A percentile compares a stretch with the other conserved stretches of the same genome.
Conservation (phyloP, 257 asterid genomes). For the Petrea volubilis region DNA sequence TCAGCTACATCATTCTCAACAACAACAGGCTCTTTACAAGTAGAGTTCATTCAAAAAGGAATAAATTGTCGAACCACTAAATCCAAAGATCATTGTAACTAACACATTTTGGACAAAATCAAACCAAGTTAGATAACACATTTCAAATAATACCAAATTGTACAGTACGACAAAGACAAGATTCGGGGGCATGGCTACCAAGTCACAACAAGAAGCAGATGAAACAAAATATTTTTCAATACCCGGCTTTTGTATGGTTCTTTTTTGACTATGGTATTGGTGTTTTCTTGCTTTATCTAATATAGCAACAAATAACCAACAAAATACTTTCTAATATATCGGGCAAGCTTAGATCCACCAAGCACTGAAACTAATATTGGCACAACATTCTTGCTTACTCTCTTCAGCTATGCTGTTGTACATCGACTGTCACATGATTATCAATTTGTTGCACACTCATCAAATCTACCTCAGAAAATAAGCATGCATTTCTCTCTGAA, state of each 20-base stretch:
- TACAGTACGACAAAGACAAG: neutral
- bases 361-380: neutral
- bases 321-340: neutral
- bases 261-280: neutral
- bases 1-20: slow-evolving; percentile 1
- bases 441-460: neutral
- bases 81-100: neutral
- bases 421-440: neutral
- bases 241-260: neutral
- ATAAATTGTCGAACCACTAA: neutral
- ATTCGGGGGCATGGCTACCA: slow-evolving; percentile 6
- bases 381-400: neutral
- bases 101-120: neutral
- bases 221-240: neutral
- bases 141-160: neutral
- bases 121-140: neutral
- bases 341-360: neutral
- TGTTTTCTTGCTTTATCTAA: neutral
- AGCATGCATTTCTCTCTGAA: neutral
- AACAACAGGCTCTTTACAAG: slow-evolving; percentile 9
- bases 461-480: neutral
- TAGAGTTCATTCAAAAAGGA: neutral
- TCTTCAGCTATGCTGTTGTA: neutral
- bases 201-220: neutral
- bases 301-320: neutral